These are phyloP conservation scores for Sphenostylis stenocarpa DNA, from an alignment of 306 rosid genomes.

Conservation along the genomic window DNA sequence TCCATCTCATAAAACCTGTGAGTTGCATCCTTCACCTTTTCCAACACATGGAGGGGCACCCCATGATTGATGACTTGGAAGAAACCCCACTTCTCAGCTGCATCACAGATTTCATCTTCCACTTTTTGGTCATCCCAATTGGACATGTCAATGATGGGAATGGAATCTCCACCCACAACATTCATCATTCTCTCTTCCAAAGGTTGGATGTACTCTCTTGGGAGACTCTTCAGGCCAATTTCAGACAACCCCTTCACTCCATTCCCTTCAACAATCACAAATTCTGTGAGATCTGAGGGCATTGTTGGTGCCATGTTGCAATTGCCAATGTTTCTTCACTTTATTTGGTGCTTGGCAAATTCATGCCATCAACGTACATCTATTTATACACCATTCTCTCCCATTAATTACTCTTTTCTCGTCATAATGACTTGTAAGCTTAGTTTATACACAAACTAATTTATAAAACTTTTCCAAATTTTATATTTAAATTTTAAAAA, in stretches of 20 bases:
- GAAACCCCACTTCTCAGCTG: constrained; percentile 68
- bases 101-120: constrained; percentile 46
- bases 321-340: not conserved
- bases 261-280: constrained; percentile 49
- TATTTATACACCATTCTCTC: too few species aligned
- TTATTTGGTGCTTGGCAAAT: not conserved
- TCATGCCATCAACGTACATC: not conserved
- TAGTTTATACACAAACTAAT: too few species aligned
- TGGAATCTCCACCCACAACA: constrained; percentile 23
- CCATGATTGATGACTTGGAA: constrained; percentile 66
- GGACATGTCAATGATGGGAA: constrained; percentile 62
- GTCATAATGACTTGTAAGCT: too few species aligned
- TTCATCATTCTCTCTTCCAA: constrained; percentile 40
- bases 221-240: constrained; percentile 48
- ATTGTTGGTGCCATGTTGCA: constrained; percentile 14
- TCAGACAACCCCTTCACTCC: constrained; percentile 67
- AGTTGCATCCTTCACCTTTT: constrained; percentile 51
- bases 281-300: constrained; percentile 32
- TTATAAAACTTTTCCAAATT: too few species aligned
- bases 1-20: constrained; percentile 46
- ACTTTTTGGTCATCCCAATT: constrained; percentile 42
- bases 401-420: too few species aligned
- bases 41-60: constrained; percentile 46
- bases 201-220: constrained; percentile 58
- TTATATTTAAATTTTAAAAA: too few species aligned